Base-by-base conservation (phyloP, 2,329 filamentous ascomycete genomes). In the Penicillium janthinellum region DNA sequence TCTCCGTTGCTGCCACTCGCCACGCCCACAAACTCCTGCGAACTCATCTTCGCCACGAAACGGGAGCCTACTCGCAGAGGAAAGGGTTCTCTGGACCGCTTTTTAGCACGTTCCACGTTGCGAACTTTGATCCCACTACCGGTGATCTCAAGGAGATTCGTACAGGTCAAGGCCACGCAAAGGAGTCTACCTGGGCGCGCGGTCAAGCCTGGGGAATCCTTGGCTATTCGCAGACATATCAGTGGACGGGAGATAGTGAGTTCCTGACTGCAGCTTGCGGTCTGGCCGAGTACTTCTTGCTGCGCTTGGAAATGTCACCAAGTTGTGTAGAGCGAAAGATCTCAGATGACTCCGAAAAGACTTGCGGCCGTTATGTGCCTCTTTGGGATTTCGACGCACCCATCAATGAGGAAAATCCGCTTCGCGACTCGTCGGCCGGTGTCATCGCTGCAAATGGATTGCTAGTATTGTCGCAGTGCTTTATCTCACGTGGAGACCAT, bases 401-500 rank as follows among this genome's bases (percentile, higher is more conserved):
- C 0, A 51, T 62, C 4, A 61, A 65, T 22, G 61, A 61, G 12
- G 50, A 34, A 0, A 52, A 53, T 22, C 66, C 57, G 58, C 41
- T 78, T 67, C 63, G 78, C 17, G 78, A 81, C 48, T 75, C 75
- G 0, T 79, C 76, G 0, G 78, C 78, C 4, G 78, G 76, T 0
- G 72, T 79, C 5, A 75, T 80, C 42, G 74, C 77, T 0, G 78
- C 77, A 1, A 79, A 80, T 60, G 78, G 78, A 0, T 44, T 81
- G 1, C 53, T 80, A 11, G 63, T 70, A 4, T 49, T 70, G 3
- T 58, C 65, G 4, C 61, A 64, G 56, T 49, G 48, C n/a, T 56
- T 69, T 14, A 17, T 58, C 14, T 20, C 58, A 20, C 47, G 47
- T 35, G 47, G 28, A 35, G 28, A 49, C 6, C n/a, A 49, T 37